phyloP scores from a whole-genome alignment of 306 rosid species.

The Acacia crassicarpa region DNA sequence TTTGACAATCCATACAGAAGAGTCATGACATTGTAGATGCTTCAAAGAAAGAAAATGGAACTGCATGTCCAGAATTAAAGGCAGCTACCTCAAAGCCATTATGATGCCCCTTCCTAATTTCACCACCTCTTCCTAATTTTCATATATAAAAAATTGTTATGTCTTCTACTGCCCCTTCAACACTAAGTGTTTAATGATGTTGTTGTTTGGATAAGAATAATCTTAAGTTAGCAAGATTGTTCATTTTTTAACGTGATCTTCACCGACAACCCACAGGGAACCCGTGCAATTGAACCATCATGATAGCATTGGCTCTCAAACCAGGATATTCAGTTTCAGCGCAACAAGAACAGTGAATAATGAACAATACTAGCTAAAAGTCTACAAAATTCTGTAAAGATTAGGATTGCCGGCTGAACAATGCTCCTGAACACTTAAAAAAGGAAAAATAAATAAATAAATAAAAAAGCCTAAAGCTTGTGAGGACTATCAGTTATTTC shows the following conservation, averaged over 20 bases:
- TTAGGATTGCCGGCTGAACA: not conserved
- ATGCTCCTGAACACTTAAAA: not conserved
- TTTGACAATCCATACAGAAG: not conserved
- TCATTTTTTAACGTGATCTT: not conserved
- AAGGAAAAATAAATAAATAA: not conserved
- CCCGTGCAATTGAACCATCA: slow-evolving; percentile 2
- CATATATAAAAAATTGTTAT: not conserved
- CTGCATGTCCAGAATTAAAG: not conserved
- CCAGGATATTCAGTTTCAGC: not conserved
- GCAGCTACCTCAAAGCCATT: not conserved
- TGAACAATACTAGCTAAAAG: not conserved
- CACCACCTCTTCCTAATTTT: not conserved
- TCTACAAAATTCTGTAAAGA: not conserved
- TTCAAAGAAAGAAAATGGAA: not conserved
- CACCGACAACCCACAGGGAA: not conserved
- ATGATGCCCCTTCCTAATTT: not conserved
- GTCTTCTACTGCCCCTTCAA: not conserved
- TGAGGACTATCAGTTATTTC: not conserved
- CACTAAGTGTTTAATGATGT: not conserved
- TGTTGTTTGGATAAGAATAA: not conserved
- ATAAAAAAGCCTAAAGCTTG: slow-evolving; percentile 1
- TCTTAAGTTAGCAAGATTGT: not conserved
- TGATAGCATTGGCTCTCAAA: not conserved
- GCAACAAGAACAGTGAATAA: slow-evolving; percentile 4
- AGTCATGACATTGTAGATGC: not conserved